These are phyloP conservation scores for Oryza brachyantha DNA, from an alignment of 176 grass and related monocot genomes.

Conservation along the genomic window DNA sequence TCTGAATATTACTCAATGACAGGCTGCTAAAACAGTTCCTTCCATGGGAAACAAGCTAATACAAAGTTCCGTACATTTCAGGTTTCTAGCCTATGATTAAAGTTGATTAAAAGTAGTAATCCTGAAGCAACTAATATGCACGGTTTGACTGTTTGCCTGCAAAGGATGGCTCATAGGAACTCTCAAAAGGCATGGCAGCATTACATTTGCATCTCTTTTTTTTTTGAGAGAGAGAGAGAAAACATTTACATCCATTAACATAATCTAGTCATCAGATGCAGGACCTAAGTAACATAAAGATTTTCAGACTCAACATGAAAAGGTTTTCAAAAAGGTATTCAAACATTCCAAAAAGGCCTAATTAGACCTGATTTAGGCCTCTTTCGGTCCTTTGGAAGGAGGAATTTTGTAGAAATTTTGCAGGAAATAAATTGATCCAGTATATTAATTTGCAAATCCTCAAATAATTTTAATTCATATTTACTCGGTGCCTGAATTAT, in stretches of 20 bases:
- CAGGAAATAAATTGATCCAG: neutral
- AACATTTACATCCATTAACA: neutral
- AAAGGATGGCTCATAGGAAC: neutral
- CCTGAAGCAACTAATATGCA: neutral
- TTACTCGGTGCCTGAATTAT: neutral
- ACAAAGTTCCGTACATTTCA: conserved; percentile 15
- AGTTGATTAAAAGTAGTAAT: neutral
- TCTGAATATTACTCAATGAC: neutral
- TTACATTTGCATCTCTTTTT: neutral
- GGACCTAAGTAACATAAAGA: neutral
- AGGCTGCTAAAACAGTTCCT: neutral
- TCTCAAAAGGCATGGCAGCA: neutral
- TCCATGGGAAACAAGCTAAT: neutral
- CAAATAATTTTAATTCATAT: neutral
- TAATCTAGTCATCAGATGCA: neutral
- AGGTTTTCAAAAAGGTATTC: neutral
- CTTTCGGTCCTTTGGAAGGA: neutral
- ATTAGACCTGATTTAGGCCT: neutral
- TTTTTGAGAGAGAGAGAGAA: neutral
- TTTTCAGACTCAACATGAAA: neutral
- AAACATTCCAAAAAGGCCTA: neutral
- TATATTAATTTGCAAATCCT: neutral
- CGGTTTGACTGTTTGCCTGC: neutral
- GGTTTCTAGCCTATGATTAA: conserved; percentile 7
- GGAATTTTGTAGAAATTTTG: neutral